Evolutionary conservation across 306 rosid genomes (phyloP), one percentile per base, ranked within the genome.

Genomic region (Fagus crenata): DNA sequence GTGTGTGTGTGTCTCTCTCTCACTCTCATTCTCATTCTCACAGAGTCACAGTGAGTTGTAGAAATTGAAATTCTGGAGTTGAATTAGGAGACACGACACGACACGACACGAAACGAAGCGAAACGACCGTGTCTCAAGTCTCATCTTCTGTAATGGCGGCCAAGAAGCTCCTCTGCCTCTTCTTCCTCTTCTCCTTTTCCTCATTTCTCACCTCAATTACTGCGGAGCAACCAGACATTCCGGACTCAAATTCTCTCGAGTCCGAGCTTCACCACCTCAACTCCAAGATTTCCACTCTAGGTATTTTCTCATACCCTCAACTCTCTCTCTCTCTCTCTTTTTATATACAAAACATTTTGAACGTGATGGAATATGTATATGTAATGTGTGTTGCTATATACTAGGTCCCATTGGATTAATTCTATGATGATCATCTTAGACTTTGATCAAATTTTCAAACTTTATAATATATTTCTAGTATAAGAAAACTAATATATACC

Each of bases 201-300:
- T 9, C 15, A 28, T 15, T 55, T 1, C 39, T 81, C 40, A 17
- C 54, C 9, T 32, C 17, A n/a, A 39, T 68, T 60, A 5, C 68
- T 17, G 31, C 63, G 0, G 40, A 77, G 41, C 61, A 78, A 41
- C 63, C 55, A 53, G 68, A 76, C 11, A 28, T 18, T 37, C 2
- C 39, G 54, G 54, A 49, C 78, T 77, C 58, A 1, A 4, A 9
- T n/a, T 73, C 82, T 49, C 71, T 82, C 36, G 75, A 31, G 43
- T 33, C 37, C 32, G 43, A 68, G 22, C 58, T 74, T 22, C 49
- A 64, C 9, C 78, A 65, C 55, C 78, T 81, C 78, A 77, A 77
- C 49, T 72, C 49, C n/a, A 77, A 74, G 67, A 55, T 81, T 77
- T 81, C 81, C 79, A 78, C 71, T 68, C 82, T 51, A 13, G 76